Evolutionary conservation across 768 basidiomycete species (phyloP).

Genomic region (Termitomyces sp.): DNA sequence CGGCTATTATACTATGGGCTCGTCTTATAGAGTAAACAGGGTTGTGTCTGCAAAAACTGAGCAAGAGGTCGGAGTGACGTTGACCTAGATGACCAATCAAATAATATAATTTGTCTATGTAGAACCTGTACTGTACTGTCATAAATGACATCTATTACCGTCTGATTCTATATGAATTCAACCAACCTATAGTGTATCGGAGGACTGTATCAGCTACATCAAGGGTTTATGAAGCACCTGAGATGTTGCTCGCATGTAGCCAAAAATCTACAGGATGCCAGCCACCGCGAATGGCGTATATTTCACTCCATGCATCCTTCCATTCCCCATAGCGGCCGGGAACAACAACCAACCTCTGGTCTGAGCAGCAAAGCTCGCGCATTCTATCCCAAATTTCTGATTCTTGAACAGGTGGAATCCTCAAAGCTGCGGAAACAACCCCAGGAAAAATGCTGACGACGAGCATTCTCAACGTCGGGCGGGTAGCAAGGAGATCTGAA

Average conservation of each 20-base stretch:
- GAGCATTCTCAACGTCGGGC: constrained; percentile 28
- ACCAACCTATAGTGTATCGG: not conserved
- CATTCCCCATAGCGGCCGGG: constrained; percentile 20
- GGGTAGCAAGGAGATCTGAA: constrained; percentile 22
- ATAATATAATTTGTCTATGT: too few species aligned
- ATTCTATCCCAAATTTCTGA: constrained; percentile 26
- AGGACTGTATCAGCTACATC: not conserved
- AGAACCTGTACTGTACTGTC: too few species aligned
- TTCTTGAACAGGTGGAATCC: constrained; percentile 11
- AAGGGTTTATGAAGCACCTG: not conserved
- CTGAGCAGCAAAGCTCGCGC: constrained; percentile 15
- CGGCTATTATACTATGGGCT: too few species aligned
- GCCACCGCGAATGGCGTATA: constrained; percentile 13
- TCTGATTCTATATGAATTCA: not conserved
- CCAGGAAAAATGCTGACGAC: constrained; percentile 30
- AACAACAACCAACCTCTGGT: constrained; percentile 21
- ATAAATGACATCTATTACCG: not conserved
- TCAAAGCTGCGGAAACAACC: constrained; percentile 7
- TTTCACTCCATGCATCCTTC: constrained; percentile 22
- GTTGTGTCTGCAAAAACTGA: too few species aligned
- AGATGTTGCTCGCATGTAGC: constrained; percentile 1
- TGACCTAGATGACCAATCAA: too few species aligned
- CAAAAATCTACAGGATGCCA: constrained; percentile 18
- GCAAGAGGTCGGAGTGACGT: too few species aligned
- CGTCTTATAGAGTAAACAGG: too few species aligned